Evolutionary conservation across 176 grass and related monocot genomes (phyloP).

Genomic region (Oropetium thomaeum): DNA sequence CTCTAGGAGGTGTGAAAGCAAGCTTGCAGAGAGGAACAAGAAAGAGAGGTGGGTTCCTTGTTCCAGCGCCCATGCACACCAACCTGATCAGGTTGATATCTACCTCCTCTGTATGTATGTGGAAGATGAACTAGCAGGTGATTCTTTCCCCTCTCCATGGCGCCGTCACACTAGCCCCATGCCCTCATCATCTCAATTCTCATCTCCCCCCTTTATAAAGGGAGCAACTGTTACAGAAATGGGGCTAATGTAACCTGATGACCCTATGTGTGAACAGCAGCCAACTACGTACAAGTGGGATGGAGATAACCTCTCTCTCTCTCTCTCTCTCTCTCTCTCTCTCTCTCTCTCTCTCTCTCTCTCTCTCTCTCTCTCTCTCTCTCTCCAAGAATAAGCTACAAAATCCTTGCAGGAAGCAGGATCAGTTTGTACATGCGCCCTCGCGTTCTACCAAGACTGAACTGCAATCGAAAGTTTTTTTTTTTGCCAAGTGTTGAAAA

Average conservation of each 20-base stretch:
- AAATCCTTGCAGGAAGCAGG: not conserved
- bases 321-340: not conserved
- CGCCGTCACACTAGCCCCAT: not conserved
- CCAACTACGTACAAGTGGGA: conserved; percentile 14
- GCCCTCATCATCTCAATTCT: not conserved
- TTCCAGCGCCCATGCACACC: conserved; percentile 22
- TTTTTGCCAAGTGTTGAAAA: not conserved
- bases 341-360: conserved; percentile 8
- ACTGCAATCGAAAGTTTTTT: conserved; percentile 9
- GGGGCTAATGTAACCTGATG: conserved; percentile 21
- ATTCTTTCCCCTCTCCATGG: not conserved
- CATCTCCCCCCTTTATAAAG: conserved; percentile 33
- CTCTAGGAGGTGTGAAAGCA: conserved; percentile 37
- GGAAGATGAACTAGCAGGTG: conserved; percentile 29
- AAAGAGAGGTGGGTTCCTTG: conserved; percentile 22
- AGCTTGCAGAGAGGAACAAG: conserved; percentile 16
- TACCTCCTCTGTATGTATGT: not conserved
- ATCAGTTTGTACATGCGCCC: conserved; percentile 6
- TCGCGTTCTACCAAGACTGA: not conserved
- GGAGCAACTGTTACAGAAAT: conserved; percentile 19
- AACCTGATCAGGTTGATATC: conserved; percentile 25
- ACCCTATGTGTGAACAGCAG: conserved; percentile 59
- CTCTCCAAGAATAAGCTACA: conserved; percentile 19
- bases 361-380: not conserved
- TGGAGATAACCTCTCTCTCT: not conserved